Evolutionary conservation across 2,329 filamentous ascomycete genomes (phyloP), one percentile per base, ranked within the genome.

Genomic region (Calonectria ilicicola): DNA sequence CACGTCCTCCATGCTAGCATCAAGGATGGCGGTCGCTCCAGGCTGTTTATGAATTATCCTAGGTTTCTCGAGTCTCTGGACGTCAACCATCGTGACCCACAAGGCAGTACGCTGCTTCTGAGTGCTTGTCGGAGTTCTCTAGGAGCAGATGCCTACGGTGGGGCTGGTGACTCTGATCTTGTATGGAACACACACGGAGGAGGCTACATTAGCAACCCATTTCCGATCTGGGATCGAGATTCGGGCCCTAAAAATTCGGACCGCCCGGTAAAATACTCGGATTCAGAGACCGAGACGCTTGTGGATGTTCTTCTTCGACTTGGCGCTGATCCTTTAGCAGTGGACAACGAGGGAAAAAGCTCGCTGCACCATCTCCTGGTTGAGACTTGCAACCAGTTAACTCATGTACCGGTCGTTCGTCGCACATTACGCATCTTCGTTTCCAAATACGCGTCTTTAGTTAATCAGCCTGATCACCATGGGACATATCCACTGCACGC

Each of bases 231-330:
- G 58, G 23, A 63, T 44, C 38, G 23, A 26, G 38, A 29, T 15
- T 63, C 38, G 9, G 58, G 35, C 8, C 35, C 56, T 62, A 14
- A 23, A 26, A 3, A 19, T 4, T 44, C 38, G 8, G 58, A 46
- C 9, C 32, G 32, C 32, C 3, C 32, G 3, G 32, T 1, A 12
- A 35, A 9, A 3, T 44, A 8, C 26, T 12, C 38, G 12, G 17
- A 44, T 3, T 12, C 32, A 19, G 29, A 19, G 21, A 65, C 46
- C 2, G 63, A 65, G 14, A 53, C 63, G 29, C 17, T 65, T 19
- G 63, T 65, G 23, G 63, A 65, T 21, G 23, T 65, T 5, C 21
- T 65, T 29, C n/a, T 65, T 65, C 63, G 63, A 8, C 63, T 65
- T 40, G 46, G 63, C 7, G 46, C 63, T 19, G 63, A 65, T 14